phyloP scores from a whole-genome alignment of 2,329 filamentous ascomycete species.

The Claviceps citrina region DNA sequence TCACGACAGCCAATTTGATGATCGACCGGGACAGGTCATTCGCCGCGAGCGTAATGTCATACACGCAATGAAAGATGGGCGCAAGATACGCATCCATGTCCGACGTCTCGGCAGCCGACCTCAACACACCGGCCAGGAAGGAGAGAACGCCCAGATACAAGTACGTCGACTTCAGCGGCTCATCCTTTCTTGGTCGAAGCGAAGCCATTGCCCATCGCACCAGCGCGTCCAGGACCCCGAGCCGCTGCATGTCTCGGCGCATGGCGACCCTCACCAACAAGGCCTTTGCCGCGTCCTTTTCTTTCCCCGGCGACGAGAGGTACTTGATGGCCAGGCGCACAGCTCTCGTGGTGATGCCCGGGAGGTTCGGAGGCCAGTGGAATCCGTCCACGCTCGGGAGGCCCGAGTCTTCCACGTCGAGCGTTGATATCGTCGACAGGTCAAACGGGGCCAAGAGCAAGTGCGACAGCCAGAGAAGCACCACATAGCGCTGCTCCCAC shows the following conservation, averaged over 20 bases:
- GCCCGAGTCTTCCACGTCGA: conserved; percentile 31
- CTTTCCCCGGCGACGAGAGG: conserved; percentile 64
- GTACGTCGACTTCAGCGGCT: conserved; percentile 42
- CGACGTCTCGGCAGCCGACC: conserved; percentile 53
- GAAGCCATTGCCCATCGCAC: conserved; percentile 54
- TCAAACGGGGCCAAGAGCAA: conserved; percentile 80
- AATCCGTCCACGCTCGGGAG: conserved; percentile 31
- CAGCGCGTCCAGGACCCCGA: conserved; percentile 53
- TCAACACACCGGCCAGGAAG: conserved; percentile 60
- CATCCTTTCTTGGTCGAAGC: conserved; percentile 31
- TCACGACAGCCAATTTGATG: conserved; percentile 58
- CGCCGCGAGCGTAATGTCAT: conserved; percentile 39
- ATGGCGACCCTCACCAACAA: conserved; percentile 71
- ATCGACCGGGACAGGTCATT: conserved; percentile 37
- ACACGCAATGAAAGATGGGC: conserved; percentile 49
- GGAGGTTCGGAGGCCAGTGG: conserved; percentile 42
- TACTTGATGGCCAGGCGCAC: conserved; percentile 57
- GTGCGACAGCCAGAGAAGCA: conserved; percentile 77
- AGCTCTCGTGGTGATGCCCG: conserved; percentile 54
- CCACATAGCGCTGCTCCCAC: conserved; percentile 83
- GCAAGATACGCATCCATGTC: conserved; percentile 55
- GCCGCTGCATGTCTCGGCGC: conserved; percentile 71
- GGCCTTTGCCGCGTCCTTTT: conserved; percentile 72
- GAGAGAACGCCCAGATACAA: conserved; percentile 64
- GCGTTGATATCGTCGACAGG: conserved; percentile 64